Evolutionary conservation across 257 asterid genomes (phyloP), one percentile per base, ranked within the genome.

Genomic region (Solanum paucissectum): DNA sequence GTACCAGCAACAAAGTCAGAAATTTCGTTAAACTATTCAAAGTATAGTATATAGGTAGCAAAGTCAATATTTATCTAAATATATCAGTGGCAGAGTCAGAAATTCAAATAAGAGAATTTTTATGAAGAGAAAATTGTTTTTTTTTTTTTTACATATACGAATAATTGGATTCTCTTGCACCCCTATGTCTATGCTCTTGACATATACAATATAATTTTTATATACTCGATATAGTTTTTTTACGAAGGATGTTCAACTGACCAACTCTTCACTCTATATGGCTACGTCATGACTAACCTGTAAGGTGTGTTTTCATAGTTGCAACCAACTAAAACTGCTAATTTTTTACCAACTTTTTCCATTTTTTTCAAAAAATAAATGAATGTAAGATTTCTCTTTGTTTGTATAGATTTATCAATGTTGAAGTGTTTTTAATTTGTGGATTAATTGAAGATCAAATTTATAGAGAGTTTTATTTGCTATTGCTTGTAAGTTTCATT

Each of bases 261-360:
- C 5, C 6, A 3, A 12, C 34, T 20, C 25, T 71, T 71, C 81
- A 32, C 8, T 66, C 36, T 14, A 32, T 32, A 4, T 27, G 42
- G 2, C 42, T 7, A 71, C 25, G 42, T 10, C 21, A 71, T 2
- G 52, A 44, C 46, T 21, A 14, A 91, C 91, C 93, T 92, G 88
- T 94, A 69, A 1, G 83, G 90, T 60, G 98, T 95, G 91, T 91
- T 88, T 32, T 94, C 95, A n/a, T 95, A 95, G 89, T 95, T 95
- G 92, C 98, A 95, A 21, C 98, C 98, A 25, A 95, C 98, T 83
- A 95, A 91, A 91, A 95, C 96, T 84, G 96, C 96, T 92, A 91
- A 38, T 38, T 89, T 94, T 74, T 90, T 93, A 84, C 94, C 93
- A 86, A 92, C 92, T 85, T 89, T 89, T 88, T 87, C 94, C 96